A percentile compares a stretch with the other conserved stretches of the same genome.
Conservation (phyloP, 2,329 filamentous ascomycete species). For the Aspergillus novofumigatus region DNA sequence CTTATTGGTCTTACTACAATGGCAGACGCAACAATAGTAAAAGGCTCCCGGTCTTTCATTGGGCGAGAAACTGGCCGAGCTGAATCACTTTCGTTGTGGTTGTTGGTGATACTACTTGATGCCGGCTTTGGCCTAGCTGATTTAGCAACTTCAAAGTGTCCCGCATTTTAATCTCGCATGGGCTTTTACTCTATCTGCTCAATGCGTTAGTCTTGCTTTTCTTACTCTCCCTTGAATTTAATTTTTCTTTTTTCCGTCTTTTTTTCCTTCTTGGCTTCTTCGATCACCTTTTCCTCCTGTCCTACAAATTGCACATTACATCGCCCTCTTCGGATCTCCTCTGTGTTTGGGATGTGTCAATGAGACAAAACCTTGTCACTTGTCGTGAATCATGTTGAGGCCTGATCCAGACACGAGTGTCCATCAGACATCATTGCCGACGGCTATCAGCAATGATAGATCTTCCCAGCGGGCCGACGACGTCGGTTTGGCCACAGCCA, state of each 20-base stretch:
- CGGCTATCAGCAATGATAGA: conserved; percentile 14
- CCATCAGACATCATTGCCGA: conserved; percentile 10
- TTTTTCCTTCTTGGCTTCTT: conserved; percentile 5
- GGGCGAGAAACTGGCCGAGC: background rate
- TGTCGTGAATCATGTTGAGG: conserved; percentile 2
- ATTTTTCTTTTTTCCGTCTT: background rate
- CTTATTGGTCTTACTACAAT: background rate
- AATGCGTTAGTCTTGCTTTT: background rate
- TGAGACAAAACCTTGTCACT: background rate
- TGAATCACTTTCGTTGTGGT: background rate
- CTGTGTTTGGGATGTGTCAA: background rate
- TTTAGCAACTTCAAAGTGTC: background rate
- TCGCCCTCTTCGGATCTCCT: background rate
- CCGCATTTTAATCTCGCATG: background rate
- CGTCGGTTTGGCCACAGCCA: conserved; percentile 9
- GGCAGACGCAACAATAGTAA: too few species aligned
- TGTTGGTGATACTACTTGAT: background rate
- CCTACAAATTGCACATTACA: background rate
- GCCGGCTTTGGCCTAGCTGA: background rate
- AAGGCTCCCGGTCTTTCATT: background rate
- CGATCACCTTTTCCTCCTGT: background rate
- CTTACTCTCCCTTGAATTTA: background rate
- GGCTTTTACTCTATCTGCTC: background rate
- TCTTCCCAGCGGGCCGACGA: conserved; percentile 9
- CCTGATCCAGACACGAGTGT: background rate